These are phyloP conservation scores for Magnusiomyces tetraspermus DNA, from an alignment of 1,139 yeast species.

Conservation along the genomic window DNA sequence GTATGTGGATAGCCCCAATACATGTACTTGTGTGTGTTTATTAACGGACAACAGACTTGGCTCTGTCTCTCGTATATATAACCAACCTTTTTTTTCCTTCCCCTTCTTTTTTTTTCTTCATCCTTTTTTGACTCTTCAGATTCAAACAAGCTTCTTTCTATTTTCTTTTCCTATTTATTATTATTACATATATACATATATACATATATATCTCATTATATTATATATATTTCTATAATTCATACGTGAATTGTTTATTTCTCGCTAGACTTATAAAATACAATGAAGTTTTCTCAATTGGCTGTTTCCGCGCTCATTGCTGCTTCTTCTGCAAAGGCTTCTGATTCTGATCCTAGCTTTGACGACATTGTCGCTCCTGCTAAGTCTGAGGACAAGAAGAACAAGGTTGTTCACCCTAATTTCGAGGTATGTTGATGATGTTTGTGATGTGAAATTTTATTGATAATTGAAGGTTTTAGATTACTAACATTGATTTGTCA, in stretches of 20 bases:
- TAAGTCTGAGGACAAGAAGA: neutral
- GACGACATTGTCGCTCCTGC: slow-evolving; percentile 1
- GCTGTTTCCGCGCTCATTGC: slow-evolving; percentile 12
- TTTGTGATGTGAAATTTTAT: neutral
- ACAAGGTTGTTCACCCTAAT: slow-evolving; percentile 9
- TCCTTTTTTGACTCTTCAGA: neutral
- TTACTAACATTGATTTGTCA: neutral
- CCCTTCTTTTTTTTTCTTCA: neutral
- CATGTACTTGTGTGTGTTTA: neutral
- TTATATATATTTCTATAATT: neutral
- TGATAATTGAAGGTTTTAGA: no score
- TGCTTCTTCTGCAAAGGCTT: slow-evolving; percentile 7
- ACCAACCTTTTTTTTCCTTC: neutral
- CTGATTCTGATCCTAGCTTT: neutral
- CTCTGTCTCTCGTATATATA: no score
- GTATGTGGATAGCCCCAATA: no score
- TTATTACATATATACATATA: neutral
- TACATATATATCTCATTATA: neutral
- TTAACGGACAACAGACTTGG: no score
- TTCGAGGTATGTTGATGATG: slow-evolving; percentile 5
- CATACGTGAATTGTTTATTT: neutral
- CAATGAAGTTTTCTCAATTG: slow-evolving; percentile 11
- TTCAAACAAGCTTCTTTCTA: neutral
- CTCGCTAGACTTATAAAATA: neutral
- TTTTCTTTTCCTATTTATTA: neutral